Evolutionary conservation across 768 basidiomycete species (phyloP), one percentile per base, ranked within the genome.

Genomic region (Chlorophyllum brunneum): DNA sequence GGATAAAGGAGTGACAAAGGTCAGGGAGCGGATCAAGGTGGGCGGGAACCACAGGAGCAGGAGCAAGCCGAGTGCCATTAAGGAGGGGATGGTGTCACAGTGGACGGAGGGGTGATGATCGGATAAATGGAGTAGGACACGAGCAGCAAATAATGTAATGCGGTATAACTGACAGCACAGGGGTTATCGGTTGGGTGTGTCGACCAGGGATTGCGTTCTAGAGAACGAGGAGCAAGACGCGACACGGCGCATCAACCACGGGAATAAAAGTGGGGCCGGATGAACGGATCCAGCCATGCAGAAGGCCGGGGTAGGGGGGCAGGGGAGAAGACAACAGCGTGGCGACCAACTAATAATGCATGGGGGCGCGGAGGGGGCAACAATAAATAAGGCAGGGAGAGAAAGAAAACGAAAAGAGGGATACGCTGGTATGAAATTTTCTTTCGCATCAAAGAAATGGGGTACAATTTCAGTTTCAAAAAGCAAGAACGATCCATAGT

Each of bases 141-240:
- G 22, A 22, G 48, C 18, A 27, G 48, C 27, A 26, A 11, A 23
- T 36, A 50, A 29, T 18, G 38, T 16, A 20, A 29, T 23, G 26
- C 49, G 49, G 41, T 51, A 51, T 51, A 43, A 34, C 40, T 7
- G 41, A 39, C 42, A 51, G 30, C 2, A 43, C 42, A 51, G n/a
- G 49, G 49, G 49, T 43, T 42, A 36, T 42, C 24, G 49, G 40
- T 29, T 39, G 30, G 26, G 37, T 13, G 11, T 13, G 15, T 11
- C 16, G 34, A 16, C 34, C n/a, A 51, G 30, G 24, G 10, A 26
- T 26, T 10, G 41, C 3, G 41, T 24, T n/a, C 24, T 26, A 24
- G 26, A 27, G 26, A 42, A 26, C 13, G 23, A 43, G 23, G 41
- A 43, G 3, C 3, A 22, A 23, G 37, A 31, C 4, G 39, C 6